phyloP scores from a whole-genome alignment of 2,329 filamentous ascomycete genomes.

The Exophiala dermatitidis region DNA sequence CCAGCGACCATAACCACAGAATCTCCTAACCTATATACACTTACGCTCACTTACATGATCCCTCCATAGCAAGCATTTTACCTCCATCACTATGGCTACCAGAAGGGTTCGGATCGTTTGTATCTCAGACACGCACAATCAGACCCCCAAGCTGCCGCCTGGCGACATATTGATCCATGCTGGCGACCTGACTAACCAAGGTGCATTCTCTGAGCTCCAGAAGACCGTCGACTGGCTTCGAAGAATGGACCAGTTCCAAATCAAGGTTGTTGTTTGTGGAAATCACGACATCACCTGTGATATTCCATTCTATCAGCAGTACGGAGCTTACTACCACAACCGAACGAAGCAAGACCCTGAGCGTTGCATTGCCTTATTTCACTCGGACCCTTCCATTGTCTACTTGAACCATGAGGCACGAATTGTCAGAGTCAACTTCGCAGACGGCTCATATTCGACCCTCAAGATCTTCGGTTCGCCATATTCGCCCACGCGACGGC shows the following conservation, averaged over 20 bases:
- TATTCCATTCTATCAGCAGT: constrained; percentile 37
- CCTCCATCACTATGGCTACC: constrained; percentile 12
- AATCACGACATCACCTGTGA: constrained; percentile 39
- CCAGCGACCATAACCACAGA: too few relatives aligned
- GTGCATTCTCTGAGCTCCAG: constrained; percentile 38
- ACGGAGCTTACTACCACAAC: constrained; percentile 40
- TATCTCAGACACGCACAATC: constrained; percentile 43
- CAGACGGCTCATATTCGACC: constrained; percentile 41
- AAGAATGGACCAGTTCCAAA: constrained; percentile 32
- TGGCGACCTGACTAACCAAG: constrained; percentile 44
- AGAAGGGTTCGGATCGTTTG: constrained; percentile 32
- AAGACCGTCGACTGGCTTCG: constrained; percentile 39
- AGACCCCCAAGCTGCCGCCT: constrained; percentile 32
- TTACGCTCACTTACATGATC: background rate
- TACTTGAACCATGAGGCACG: constrained; percentile 47
- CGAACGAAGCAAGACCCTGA: constrained; percentile 39
- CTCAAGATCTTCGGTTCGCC: constrained; percentile 56
- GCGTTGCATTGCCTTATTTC: constrained; percentile 41
- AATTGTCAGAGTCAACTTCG: constrained; percentile 39
- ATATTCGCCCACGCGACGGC: constrained; percentile 40
- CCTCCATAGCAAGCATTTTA: background rate
- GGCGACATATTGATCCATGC: constrained; percentile 45
- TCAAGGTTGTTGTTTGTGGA: constrained; percentile 44
- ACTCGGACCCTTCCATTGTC: constrained; percentile 39
- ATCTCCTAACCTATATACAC: too few relatives aligned